Evolutionary conservation across 257 asterid species (phyloP).

Genomic region (Jaltomata sinuosa): DNA sequence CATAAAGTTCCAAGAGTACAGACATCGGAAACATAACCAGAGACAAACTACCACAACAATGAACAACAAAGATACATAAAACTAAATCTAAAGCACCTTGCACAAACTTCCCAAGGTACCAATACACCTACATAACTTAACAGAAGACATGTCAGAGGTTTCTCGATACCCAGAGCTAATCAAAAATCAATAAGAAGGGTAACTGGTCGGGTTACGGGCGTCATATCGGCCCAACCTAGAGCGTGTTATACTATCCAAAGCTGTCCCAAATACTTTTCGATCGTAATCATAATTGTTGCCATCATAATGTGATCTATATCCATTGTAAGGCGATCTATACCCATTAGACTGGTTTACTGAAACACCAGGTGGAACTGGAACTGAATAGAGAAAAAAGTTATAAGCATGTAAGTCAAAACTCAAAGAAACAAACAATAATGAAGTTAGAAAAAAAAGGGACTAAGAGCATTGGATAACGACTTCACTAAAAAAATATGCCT

Average conservation of each 20-base stretch:
- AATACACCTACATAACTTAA: background rate
- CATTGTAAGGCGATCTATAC: slow-evolving; percentile 50
- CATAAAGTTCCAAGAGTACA: background rate
- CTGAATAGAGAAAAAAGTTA: slow-evolving; percentile 36
- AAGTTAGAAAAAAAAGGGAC: background rate
- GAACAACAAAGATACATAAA: background rate
- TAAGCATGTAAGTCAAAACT: slow-evolving; percentile 12
- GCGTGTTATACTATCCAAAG: slow-evolving; percentile 45
- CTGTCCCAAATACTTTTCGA: slow-evolving; percentile 60
- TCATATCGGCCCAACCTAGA: slow-evolving; percentile 57
- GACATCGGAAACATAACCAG: background rate
- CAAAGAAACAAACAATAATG: background rate
- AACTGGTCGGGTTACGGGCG: slow-evolving; percentile 26
- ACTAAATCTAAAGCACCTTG: background rate
- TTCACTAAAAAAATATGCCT: slow-evolving; percentile 9
- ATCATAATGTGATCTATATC: slow-evolving; percentile 60
- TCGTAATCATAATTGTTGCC: slow-evolving; percentile 41
- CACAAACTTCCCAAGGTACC: background rate
- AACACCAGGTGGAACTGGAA: slow-evolving; percentile 49
- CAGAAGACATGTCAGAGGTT: slow-evolving; percentile 11
- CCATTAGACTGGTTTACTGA: slow-evolving; percentile 54
- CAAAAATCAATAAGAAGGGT: slow-evolving; percentile 27
- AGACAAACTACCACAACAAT: background rate
- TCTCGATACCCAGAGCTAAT: slow-evolving; percentile 8
- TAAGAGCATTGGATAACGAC: background rate